Base-by-base conservation (phyloP, 768 basidiomycete species). In the Tylopilus plumbeoviolaceoides region DNA sequence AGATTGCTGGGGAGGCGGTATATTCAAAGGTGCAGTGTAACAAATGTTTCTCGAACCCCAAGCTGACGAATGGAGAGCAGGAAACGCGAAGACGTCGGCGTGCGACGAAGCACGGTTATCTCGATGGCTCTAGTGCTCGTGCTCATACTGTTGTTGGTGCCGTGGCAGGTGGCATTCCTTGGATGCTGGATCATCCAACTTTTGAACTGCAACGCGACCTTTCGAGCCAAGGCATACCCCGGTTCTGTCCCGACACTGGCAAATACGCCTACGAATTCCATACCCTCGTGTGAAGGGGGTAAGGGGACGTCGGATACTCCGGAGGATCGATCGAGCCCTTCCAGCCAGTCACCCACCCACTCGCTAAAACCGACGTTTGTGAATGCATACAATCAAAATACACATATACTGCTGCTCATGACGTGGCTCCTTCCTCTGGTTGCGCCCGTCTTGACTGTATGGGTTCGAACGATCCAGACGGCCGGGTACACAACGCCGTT, bases 111-210 rank as follows among this genome's bases (percentile, higher is more conserved):
- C 60, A 81, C 79, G 4, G 27, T 85, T 23, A 39, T 83, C 7
- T 87, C 87, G 7, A 79, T 91, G 66, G 57, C 64, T 7, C 45
- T 86, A 18, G 77, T 94, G 31, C 76, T 85, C 47, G 57, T 78
- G 15, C 70, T 85, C n/a, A 84, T 94, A 36, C 79, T 86, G 53
- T 57, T 89, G 36, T 71, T 93, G 48, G 75, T 95, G n/a, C 94
- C 94, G 0, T 92, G 91, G 83, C 94, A 97, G 69, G 88, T 95
- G 10, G 92, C 88, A 5, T 94, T 88, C 69, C 76, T 95, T 21
- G 85, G 89, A 18, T 84, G 84, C 58, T 91, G 90, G 84, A 54
- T 85, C n/a, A 81, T 88, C 47, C 91, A 92, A 54, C 71, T 91
- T 42, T 73, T 80, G 60, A 85, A 82, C 35, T 90, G 87, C 59